phyloP scores from a whole-genome alignment of 176 grass and related monocot genomes.

The Oryza rufipogon region DNA sequence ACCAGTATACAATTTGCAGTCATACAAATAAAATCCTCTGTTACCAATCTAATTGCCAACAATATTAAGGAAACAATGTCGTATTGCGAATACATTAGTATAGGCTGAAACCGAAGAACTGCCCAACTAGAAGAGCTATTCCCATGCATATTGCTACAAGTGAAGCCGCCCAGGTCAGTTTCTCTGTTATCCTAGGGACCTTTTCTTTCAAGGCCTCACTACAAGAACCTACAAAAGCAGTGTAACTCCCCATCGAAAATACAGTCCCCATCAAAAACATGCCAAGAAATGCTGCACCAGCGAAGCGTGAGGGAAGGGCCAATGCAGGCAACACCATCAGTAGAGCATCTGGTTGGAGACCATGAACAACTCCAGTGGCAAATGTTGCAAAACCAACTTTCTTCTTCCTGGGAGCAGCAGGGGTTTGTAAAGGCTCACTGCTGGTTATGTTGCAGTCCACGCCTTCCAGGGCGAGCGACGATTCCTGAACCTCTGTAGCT shows the following conservation, averaged over 20 bases:
- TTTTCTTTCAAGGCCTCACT: constrained; percentile 86
- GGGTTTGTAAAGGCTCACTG: constrained; percentile 32
- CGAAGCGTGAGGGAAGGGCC: constrained; percentile 83
- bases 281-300: constrained; percentile 76
- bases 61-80: constrained; percentile 28
- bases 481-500: constrained; percentile 59
- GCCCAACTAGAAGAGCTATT: constrained; percentile 75
- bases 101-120: constrained; percentile 86
- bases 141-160: constrained; percentile 89
- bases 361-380: constrained; percentile 81
- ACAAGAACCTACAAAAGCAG: constrained; percentile 92
- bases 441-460: constrained; percentile 36
- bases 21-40: constrained; percentile 31
- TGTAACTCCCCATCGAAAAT: constrained; percentile 92
- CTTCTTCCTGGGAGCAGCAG: constrained; percentile 62
- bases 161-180: constrained; percentile 94
- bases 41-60: constrained; percentile 33
- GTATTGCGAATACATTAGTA: constrained; percentile 54
- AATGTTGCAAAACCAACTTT: constrained; percentile 93
- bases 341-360: constrained; percentile 85
- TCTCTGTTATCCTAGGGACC: constrained; percentile 95
- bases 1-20: constrained; percentile 10
- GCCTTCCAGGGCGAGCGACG: constrained; percentile 59
- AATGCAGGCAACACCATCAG: constrained; percentile 91
- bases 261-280: constrained; percentile 96